Conservation (phyloP, 148 eudicot genomes). For the Heliosperma pusillum region DNA sequence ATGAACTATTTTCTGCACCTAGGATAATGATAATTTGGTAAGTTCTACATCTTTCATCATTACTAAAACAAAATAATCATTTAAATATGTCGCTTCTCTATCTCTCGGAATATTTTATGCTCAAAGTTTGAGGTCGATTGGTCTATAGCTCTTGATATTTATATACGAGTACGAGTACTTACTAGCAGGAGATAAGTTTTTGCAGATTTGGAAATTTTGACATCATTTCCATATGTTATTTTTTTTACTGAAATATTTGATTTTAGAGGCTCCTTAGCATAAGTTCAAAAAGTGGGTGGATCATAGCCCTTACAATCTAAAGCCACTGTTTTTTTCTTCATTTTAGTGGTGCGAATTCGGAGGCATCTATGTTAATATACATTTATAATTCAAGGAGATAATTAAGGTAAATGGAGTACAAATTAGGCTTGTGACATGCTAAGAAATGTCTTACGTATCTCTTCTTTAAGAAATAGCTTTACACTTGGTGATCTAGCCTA, state of each 20-base stretch:
- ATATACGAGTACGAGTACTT: background rate
- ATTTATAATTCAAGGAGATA: background rate
- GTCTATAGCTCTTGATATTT: background rate
- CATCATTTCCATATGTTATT: background rate
- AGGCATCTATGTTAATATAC: background rate
- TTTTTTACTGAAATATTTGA: background rate
- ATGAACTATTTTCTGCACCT: constrained; percentile 76
- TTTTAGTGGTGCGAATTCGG: background rate
- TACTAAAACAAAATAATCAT: background rate
- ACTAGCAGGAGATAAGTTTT: background rate
- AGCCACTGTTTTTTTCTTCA: background rate
- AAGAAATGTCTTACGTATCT: background rate
- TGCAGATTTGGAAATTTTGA: background rate
- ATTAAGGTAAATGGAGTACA: background rate
- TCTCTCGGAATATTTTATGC: background rate
- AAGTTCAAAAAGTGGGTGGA: background rate
- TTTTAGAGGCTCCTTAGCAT: background rate
- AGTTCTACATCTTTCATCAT: constrained; percentile 21
- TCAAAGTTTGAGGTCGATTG: background rate
- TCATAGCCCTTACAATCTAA: background rate
- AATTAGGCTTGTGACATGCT: background rate
- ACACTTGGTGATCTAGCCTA: background rate
- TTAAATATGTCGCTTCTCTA: background rate
- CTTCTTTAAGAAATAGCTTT: background rate
- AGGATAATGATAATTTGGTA: constrained; percentile 78